These are phyloP conservation scores for Nematocida sp. DNA, from an alignment of 371 early-diverging fungal genomes.

Conservation along the genomic window DNA sequence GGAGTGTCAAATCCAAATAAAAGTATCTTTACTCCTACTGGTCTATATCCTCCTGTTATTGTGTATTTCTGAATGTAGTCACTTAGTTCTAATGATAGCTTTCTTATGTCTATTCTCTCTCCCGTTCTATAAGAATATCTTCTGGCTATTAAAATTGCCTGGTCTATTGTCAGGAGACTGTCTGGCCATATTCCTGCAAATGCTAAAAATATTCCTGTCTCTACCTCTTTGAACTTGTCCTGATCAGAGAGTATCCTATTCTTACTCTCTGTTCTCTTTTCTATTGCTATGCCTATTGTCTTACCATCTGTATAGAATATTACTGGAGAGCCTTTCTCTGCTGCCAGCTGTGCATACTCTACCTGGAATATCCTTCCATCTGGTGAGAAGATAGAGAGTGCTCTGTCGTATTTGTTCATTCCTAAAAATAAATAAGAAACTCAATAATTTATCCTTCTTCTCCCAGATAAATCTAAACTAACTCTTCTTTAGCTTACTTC, in stretches of 20 bases:
- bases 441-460: no score
- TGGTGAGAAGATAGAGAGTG: slow-evolving; percentile 95
- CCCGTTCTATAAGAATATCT: slow-evolving; percentile 56
- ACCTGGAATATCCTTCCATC: slow-evolving; percentile 99
- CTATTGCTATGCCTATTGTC: slow-evolving; percentile 66
- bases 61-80: slow-evolving; percentile 78
- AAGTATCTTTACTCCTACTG: slow-evolving; percentile 93
- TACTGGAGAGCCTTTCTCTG: slow-evolving; percentile 77
- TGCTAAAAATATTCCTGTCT: slow-evolving; percentile 83
- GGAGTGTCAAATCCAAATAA: slow-evolving; percentile 78
- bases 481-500: no score
- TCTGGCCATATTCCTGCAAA: slow-evolving; percentile 64
- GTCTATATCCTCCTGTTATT: slow-evolving; percentile 91
- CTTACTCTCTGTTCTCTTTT: slow-evolving; percentile 85
- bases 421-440: slow-evolving; percentile 35
- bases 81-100: slow-evolving; percentile 69
- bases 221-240: slow-evolving; percentile 67
- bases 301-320: slow-evolving; percentile 51
- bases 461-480: no score
- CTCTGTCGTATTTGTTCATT: slow-evolving; percentile 64
- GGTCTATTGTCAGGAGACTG: slow-evolving; percentile 54
- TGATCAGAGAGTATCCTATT: slow-evolving; percentile 91
- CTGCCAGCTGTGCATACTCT: slow-evolving; percentile 97
- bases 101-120: slow-evolving; percentile 84
- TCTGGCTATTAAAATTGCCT: slow-evolving; percentile 46